phyloP scores from a whole-genome alignment of 2,329 filamentous ascomycete species.

The Thielaviopsis punctulata region DNA sequence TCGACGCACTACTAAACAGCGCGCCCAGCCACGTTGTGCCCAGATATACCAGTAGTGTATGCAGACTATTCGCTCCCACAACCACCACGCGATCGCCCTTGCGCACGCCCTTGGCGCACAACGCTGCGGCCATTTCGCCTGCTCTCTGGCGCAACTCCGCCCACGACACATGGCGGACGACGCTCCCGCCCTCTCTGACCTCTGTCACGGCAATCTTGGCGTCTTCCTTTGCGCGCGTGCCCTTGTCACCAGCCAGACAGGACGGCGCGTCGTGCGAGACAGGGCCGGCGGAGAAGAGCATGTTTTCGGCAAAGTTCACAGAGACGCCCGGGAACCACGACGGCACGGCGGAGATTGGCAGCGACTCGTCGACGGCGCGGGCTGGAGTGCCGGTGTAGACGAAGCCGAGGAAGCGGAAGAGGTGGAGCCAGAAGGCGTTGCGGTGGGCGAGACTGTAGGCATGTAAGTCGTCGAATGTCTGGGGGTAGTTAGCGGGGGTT shows the following conservation, averaged over 20 bases:
- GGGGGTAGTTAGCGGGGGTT: neutral
- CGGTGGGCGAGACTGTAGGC: constrained; percentile 47
- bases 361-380: constrained; percentile 48
- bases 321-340: constrained; percentile 59
- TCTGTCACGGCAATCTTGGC: constrained; percentile 53
- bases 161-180: constrained; percentile 46
- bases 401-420: constrained; percentile 41
- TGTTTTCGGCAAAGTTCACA: constrained; percentile 67
- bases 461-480: constrained; percentile 56
- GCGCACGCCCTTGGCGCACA: constrained; percentile 46
- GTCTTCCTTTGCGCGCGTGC: constrained; percentile 51
- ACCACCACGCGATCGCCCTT: constrained; percentile 61
- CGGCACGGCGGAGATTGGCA: constrained; percentile 54
- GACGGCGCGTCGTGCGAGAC: constrained; percentile 19
- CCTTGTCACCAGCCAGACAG: constrained; percentile 22
- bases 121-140: constrained; percentile 43
- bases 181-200: constrained; percentile 47
- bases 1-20: constrained; percentile 59
- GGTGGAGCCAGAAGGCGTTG: constrained; percentile 45
- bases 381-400: constrained; percentile 45
- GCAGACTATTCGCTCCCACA: constrained; percentile 57
- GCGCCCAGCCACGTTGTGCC: constrained; percentile 55
- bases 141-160: constrained; percentile 42
- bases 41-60: constrained; percentile 55
- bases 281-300: constrained; percentile 40